Evolutionary conservation across 306 rosid genomes (phyloP).

Genomic region (Hippophae rhamnoides): DNA sequence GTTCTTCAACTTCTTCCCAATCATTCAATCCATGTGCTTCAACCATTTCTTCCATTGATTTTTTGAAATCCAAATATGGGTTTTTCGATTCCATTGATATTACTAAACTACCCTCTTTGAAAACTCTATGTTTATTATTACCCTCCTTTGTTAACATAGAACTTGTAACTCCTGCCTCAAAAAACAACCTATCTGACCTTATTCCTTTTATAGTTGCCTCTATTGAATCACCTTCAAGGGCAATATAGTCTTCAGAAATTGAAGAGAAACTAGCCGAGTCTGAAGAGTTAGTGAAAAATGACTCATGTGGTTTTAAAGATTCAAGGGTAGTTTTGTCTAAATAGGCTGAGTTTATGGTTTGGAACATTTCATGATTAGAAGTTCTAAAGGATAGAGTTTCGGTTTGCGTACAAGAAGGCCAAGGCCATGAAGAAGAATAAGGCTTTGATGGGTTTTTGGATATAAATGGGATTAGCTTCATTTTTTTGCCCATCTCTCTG

Average conservation of each 20-base stretch:
- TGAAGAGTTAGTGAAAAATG: conserved; percentile 25
- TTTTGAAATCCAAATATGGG: conserved; percentile 58
- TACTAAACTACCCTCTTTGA: conserved; percentile 42
- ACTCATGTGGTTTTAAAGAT: conserved; percentile 10
- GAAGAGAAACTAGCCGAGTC: conserved; percentile 32
- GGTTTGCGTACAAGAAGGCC: conserved; percentile 65
- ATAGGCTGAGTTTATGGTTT: conserved; percentile 42
- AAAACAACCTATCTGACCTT: conserved; percentile 54
- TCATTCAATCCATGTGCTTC: conserved; percentile 46
- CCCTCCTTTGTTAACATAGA: conserved; percentile 36
- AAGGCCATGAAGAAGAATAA: conserved; percentile 35
- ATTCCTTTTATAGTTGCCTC: conserved; percentile 48
- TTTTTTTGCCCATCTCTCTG: conserved; percentile 34
- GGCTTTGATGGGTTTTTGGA: conserved; percentile 29
- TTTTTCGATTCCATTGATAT: conserved; percentile 45
- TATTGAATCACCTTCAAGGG: conserved; percentile 22
- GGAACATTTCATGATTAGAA: conserved; percentile 22
- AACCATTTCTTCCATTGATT: conserved; percentile 82
- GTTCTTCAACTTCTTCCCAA: conserved; percentile 66
- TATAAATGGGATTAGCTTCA: conserved; percentile 60
- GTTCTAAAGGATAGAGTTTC: conserved; percentile 65
- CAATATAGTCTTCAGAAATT: conserved; percentile 16
- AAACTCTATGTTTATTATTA: conserved; percentile 7
- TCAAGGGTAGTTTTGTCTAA: conserved; percentile 18
- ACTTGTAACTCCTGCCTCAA: conserved; percentile 48